Conservation (phyloP, 139 green algal species). For the Chlamydomonas applanata region DNA sequence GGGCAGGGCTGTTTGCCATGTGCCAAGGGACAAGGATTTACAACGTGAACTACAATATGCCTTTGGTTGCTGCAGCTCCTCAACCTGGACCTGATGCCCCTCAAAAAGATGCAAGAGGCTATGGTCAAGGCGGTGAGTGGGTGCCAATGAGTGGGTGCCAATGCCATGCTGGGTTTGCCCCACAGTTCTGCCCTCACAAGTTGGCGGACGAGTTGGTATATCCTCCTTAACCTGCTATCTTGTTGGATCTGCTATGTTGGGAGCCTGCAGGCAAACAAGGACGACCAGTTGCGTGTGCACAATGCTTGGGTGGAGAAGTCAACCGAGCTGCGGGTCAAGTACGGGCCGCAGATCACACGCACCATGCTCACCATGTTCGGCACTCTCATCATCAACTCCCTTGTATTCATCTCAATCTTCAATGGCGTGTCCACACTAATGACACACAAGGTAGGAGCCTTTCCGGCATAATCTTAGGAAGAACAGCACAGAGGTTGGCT, state of each 20-base stretch:
- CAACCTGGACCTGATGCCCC: constrained; percentile 45
- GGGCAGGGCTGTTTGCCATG: too few species aligned
- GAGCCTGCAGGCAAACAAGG: constrained; percentile 26
- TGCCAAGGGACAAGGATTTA: too few species aligned
- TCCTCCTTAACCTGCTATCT: not conserved
- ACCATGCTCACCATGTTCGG: constrained; percentile 24
- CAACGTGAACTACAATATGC: too few species aligned
- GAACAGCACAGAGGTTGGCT: too few species aligned
- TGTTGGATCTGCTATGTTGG: not conserved
- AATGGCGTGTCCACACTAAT: constrained; percentile 43
- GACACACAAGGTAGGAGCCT: constrained; percentile 42
- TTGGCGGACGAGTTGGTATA: too few species aligned
- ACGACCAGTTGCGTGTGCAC: constrained; percentile 32
- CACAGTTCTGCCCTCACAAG: too few species aligned
- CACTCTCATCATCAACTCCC: constrained; percentile 29
- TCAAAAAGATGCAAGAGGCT: constrained; percentile 33
- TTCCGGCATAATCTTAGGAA: too few species aligned
- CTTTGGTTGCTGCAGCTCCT: not conserved
- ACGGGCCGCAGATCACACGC: not conserved
- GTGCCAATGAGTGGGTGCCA: too few species aligned
- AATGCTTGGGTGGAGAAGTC: constrained; percentile 19
- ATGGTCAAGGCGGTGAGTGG: constrained; percentile 38
- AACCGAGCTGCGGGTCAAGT: not conserved
- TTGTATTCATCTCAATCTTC: constrained; percentile 57
- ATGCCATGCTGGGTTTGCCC: too few species aligned